Base-by-base conservation (phyloP, 2,329 filamentous ascomycete species). In the Neopestalotiopsis clavispora region DNA sequence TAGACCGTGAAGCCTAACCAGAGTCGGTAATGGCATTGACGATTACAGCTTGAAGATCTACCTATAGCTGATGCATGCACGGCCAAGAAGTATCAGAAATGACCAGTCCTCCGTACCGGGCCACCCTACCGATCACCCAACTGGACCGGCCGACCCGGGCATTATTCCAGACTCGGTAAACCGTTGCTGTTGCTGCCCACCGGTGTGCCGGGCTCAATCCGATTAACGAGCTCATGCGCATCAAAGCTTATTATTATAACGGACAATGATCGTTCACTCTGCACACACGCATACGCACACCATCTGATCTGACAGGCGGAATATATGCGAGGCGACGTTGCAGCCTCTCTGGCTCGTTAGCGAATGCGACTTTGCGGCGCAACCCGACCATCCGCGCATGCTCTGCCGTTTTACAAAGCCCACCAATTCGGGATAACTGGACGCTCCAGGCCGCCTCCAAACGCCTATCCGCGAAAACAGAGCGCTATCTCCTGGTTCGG, bases 371-470 rank as follows among this genome's bases (percentile, higher is more conserved):
- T 17, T 40, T 40, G 30, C 59, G 59, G 59, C 59, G 30, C 59
- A 62, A 34, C 17, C n/a, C 59, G 30, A 62, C 34, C 34, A 52
- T 12, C 45, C 45, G 45, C 45, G 17, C 40, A 14, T 30, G 12
- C 20, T n/a, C 13, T 62, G 59, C 20, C 14, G 56, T 34, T 38
- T 12, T 20, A 5, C 20, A 62, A 62, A 62, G 30, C 49, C 60
- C 63, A 28, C 63, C 63, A 58, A 13, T 38, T 66, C 63, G 63
- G 63, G 63, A 66, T 30, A 66, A 66, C 20, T 66, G 45, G 28
- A 66, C 42, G 63, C 45, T 66, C 63, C 63, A 66, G 52, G 23
- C 30, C 63, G 30, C 17, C 28, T 49, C 34, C 30, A 49, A 14
- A 2, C 40, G 45, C 40, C 38, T 40, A n/a, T 13, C 13, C 14